These are phyloP conservation scores for Casuarina cunninghamiana DNA, from an alignment of 306 rosid genomes.

Conservation along the genomic window DNA sequence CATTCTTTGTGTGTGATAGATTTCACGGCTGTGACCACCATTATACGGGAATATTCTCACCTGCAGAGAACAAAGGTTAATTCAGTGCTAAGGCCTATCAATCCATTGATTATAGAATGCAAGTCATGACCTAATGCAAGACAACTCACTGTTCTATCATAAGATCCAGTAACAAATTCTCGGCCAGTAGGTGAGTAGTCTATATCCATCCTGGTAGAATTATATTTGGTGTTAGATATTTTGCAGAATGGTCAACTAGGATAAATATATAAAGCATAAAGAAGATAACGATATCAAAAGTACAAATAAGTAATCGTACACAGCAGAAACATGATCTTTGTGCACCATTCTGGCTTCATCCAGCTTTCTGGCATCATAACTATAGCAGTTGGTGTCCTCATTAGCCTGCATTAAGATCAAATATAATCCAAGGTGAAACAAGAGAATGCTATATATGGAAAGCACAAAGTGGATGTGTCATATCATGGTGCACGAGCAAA, in stretches of 20 bases:
- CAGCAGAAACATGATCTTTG: constrained; percentile 91
- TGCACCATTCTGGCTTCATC: constrained; percentile 85
- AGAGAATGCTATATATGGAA: constrained; percentile 1
- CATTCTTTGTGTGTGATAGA: constrained; percentile 94
- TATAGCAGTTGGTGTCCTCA: constrained; percentile 86
- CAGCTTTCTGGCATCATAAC: constrained; percentile 73
- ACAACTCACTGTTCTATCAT: constrained; percentile 91
- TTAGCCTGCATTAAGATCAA: constrained; percentile 64
- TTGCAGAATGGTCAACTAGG: background rate
- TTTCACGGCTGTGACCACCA: constrained; percentile 94
- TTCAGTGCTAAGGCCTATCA: background rate
- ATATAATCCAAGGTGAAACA: background rate
- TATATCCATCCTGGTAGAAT: constrained; percentile 75
- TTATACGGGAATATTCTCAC: constrained; percentile 77
- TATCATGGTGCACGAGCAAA: background rate
- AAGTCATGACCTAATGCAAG: constrained; percentile 24
- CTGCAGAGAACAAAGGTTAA: constrained; percentile 40
- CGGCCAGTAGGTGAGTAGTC: constrained; percentile 97
- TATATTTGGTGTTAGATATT: background rate
- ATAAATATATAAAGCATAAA: background rate
- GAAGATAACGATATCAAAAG: background rate
- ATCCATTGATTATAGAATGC: background rate
- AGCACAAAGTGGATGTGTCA: constrained; percentile 11
- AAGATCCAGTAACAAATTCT: constrained; percentile 97
- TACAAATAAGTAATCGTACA: constrained; percentile 50